Percentiles rank a stretch among this genome's conserved stretches.
Conservation (phyloP, 2,329 filamentous ascomycete genomes). For the Chaetomiaceae sp. region DNA sequence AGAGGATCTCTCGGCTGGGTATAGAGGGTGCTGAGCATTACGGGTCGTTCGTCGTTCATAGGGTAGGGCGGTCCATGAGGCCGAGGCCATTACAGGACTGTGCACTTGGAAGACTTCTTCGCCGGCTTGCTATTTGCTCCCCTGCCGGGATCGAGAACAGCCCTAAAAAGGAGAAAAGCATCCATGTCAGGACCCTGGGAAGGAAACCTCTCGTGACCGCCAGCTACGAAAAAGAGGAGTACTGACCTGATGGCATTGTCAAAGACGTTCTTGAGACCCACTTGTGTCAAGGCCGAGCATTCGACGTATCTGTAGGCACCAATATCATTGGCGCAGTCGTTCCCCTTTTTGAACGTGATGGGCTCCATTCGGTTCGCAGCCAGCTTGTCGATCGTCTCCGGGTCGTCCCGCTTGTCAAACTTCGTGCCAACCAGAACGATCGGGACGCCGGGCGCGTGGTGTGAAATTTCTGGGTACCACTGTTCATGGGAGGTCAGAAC, state of each 20-base stretch:
- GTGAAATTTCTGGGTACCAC: slow-evolving; percentile 98
- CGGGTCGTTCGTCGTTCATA: slow-evolving; percentile 15
- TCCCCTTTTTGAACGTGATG: slow-evolving; percentile 90
- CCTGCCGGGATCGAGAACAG: slow-evolving; percentile 65
- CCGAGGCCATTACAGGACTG: slow-evolving; percentile 53
- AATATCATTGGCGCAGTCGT: slow-evolving; percentile 88
- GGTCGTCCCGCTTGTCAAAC: slow-evolving; percentile 89
- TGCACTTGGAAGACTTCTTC: slow-evolving; percentile 62
- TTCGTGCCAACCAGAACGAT: slow-evolving; percentile 98
- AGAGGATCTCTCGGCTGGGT: slow-evolving; percentile 20
- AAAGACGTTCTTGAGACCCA: slow-evolving; percentile 97
- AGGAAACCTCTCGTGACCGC: too few relatives aligned
- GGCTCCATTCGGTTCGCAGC: slow-evolving; percentile 92
- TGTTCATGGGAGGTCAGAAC: slow-evolving; percentile 35
- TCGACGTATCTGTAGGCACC: slow-evolving; percentile 95
- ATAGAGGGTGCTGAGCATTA: slow-evolving; percentile 23
- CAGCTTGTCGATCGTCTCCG: slow-evolving; percentile 72
- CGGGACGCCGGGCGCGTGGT: slow-evolving; percentile 90
- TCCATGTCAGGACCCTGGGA: too few relatives aligned
- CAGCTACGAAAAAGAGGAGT: not conserved
- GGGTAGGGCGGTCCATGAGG: not conserved
- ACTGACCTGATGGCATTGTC: slow-evolving; percentile 95
- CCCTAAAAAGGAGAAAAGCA: too few relatives aligned
- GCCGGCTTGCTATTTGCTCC: slow-evolving; percentile 27
- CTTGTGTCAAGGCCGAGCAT: slow-evolving; percentile 93